Conservation (phyloP, 2,329 filamentous ascomycete genomes). For the Diaporthe citrichinensis region DNA sequence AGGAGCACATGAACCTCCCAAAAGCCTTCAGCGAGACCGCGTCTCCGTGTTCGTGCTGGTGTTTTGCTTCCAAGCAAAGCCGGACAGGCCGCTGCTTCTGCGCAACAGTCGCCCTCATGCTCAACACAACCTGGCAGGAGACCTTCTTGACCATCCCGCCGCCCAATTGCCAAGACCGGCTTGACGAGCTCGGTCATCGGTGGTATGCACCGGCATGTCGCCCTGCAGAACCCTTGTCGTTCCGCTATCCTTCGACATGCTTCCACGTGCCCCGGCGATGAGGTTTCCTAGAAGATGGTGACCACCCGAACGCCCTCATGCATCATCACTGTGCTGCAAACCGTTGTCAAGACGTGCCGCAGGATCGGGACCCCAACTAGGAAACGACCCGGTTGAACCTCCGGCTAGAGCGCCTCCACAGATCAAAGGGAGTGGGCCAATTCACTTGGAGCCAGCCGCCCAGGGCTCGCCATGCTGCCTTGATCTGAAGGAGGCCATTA, state of each 20-base stretch:
- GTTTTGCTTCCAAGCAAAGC: background rate
- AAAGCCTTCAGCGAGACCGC: background rate
- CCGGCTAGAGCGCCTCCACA: background rate
- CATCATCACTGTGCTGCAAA: conserved; percentile 16
- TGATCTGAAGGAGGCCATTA: background rate
- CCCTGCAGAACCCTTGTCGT: background rate
- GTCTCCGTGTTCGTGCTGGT: background rate
- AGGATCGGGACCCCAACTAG: background rate
- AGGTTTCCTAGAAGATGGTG: background rate
- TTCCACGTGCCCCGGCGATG: background rate
- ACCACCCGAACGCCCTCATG: background rate
- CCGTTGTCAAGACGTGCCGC: background rate
- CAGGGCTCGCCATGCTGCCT: background rate
- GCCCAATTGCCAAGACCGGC: conserved; percentile 7
- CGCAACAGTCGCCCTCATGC: background rate
- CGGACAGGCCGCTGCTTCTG: background rate
- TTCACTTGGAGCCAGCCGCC: background rate
- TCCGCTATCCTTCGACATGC: background rate
- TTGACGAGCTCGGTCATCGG: background rate
- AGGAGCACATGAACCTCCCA: conserved; percentile 15
- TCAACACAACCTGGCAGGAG: background rate
- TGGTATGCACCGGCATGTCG: background rate
- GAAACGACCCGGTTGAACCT: conserved; percentile 2
- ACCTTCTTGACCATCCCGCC: background rate
- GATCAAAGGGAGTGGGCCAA: background rate